Percentiles rank a stretch among this genome's conserved stretches.
Evolutionary conservation across 495 filamentous ascomycete genomes (phyloP).

Genomic region (Neurospora discreta): DNA sequence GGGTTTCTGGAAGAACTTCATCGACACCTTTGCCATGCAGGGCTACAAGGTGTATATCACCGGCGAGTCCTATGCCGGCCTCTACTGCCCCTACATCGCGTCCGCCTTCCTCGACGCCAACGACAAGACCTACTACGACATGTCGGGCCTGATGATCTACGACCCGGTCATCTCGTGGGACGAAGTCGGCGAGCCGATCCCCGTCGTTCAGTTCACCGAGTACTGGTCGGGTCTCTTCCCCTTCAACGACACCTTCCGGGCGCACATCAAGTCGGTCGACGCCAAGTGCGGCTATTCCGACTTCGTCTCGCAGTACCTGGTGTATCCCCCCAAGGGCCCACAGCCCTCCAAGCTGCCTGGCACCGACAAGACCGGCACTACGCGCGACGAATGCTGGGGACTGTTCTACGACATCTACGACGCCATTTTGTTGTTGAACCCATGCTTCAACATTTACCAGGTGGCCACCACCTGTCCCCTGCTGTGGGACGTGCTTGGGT

Average conservation of each 20-base stretch:
- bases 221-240: conserved; percentile 49
- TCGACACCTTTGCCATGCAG: conserved; percentile 54
- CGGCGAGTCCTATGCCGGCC: conserved; percentile 63
- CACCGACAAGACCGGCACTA: conserved; percentile 8
- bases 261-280: conserved; percentile 41
- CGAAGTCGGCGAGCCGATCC: conserved; percentile 40
- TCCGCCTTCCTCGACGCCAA: conserved; percentile 60
- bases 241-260: conserved; percentile 56
- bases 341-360: conserved; percentile 34
- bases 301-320: conserved; percentile 49
- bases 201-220: conserved; percentile 50
- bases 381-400: conserved; percentile 17
- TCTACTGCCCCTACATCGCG: conserved; percentile 72
- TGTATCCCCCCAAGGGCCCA: conserved; percentile 53
- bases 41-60: conserved; percentile 55
- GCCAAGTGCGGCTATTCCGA: conserved; percentile 54
- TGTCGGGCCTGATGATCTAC: conserved; percentile 58
- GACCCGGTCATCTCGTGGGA: conserved; percentile 51
- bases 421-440: conserved; percentile 52
- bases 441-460: conserved; percentile 74
- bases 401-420: conserved; percentile 44
- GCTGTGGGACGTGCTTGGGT: conserved; percentile 57
- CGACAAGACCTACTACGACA: conserved; percentile 53
- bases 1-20: conserved; percentile 59
- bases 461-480: conserved; percentile 64